Evolutionary conservation across 108 stramenopile species (phyloP).

Genomic region (Licmophora abbreviata): DNA sequence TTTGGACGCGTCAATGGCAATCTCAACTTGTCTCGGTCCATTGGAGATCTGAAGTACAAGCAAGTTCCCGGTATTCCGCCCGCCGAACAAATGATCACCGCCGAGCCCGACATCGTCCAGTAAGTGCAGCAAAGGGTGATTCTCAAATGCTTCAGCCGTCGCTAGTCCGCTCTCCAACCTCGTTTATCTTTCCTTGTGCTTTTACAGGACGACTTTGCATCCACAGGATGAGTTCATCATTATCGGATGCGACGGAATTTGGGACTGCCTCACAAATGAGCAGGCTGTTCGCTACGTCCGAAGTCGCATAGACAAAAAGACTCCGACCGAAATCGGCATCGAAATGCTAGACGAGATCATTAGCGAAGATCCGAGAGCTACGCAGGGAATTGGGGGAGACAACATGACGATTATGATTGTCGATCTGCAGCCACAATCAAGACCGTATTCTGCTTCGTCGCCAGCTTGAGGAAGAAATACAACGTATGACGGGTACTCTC

Average conservation of each 20-base stretch:
- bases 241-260: slow-evolving; percentile 95
- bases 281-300: slow-evolving; percentile 86
- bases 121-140: slow-evolving; percentile 23
- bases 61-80: slow-evolving; percentile 69
- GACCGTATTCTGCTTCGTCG: slow-evolving; percentile 32
- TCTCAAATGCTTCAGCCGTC: slow-evolving; percentile 17
- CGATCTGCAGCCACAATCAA: slow-evolving; percentile 56
- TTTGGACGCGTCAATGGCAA: slow-evolving; percentile 96
- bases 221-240: slow-evolving; percentile 86
- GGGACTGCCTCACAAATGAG: slow-evolving; percentile 93
- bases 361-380: slow-evolving; percentile 72
- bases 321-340: slow-evolving; percentile 56
- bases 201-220: slow-evolving; percentile 19
- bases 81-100: slow-evolving; percentile 82
- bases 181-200: not conserved
- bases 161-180: not conserved
- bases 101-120: slow-evolving; percentile 86
- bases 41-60: slow-evolving; percentile 97
- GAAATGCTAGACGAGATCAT: slow-evolving; percentile 83
- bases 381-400: slow-evolving; percentile 90
- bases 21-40: slow-evolving; percentile 88
- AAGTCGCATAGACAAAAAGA: slow-evolving; percentile 58
- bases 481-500: too few species aligned
- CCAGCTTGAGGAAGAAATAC: too few species aligned
- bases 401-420: slow-evolving; percentile 92